phyloP scores from a whole-genome alignment of 257 asterid species.

The Rhazya stricta region DNA sequence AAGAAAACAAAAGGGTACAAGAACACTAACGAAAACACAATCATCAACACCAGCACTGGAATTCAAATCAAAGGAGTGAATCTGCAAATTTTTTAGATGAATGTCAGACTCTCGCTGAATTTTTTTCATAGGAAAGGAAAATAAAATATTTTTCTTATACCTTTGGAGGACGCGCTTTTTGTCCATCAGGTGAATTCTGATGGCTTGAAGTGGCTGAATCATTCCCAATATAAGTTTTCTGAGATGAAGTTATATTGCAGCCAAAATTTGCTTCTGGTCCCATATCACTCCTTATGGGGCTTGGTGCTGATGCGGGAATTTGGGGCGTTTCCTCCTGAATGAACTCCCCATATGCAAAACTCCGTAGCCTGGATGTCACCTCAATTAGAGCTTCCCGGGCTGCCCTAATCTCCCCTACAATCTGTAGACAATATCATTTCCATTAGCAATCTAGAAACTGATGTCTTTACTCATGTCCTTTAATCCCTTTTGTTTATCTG shows the following conservation, averaged over 20 bases:
- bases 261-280: conserved; percentile 21
- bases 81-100: not conserved
- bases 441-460: not conserved
- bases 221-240: conserved; percentile 2
- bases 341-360: conserved; percentile 24
- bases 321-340: conserved; percentile 22
- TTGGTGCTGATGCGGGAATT: conserved; percentile 18
- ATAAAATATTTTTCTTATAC: not conserved
- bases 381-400: conserved; percentile 36
- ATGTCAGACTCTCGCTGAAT: not conserved
- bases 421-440: conserved; percentile 30
- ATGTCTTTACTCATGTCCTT: not conserved
- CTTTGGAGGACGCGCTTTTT: not conserved
- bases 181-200: conserved; percentile 15
- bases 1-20: not conserved
- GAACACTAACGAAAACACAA: not conserved
- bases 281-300: conserved; percentile 19
- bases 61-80: conserved; percentile 8
- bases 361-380: conserved; percentile 37
- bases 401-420: conserved; percentile 49
- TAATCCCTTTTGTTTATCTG: not conserved
- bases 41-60: conserved; percentile 4
- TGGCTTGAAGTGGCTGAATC: conserved; percentile 21
- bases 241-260: conserved; percentile 10
- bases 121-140: not conserved